Evolutionary conservation across 257 asterid genomes (phyloP), one percentile per base, ranked within the genome.

Genomic region (Leptodermis oblonga): DNA sequence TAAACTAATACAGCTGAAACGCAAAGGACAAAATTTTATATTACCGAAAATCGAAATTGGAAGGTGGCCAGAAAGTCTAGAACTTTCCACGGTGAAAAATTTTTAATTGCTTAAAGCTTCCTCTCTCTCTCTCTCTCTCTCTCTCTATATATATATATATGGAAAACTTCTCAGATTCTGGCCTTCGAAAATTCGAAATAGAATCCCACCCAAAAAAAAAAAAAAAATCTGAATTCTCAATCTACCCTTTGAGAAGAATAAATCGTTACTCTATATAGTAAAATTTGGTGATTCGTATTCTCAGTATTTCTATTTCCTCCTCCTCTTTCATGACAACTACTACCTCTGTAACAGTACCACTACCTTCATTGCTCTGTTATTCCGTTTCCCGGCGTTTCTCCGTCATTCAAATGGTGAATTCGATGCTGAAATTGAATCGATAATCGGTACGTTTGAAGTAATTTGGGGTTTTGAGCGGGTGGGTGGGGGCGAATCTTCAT

Each of bases 41-140:
- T 20, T 69, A 55, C 20, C 56, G 18, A 51, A 48, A 33, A 41
- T 33, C 7, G 39, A 58, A 64, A 74, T 34, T 68, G 33, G 78
- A 77, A 74, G 67, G 65, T 71, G 4, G 39, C 71, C 28, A 51
- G 28, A 59, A 67, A 72, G 68, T 84, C 90, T 77, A 82, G 95
- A 88, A 84, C 83, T 11, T 88, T 88, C 95, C 84, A 25, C 10
- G 22, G 46, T 13, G 69, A 74, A 41, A 65, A 53, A 62, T 30
- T 43, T 69, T 39, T 20, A 4, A 15, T n/a, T 20, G 8, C 31
- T 7, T 14, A 7, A 70, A 65, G 17, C n/a, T 45, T 41, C 31
- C 69, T 65, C 8, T 62, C 36, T n/a, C n/a, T n/a, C n/a, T n/a
- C n/a, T n/a, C 59, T 22, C 53, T 30, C 59, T 8, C n/a, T 20